phyloP scores from a whole-genome alignment of 2,329 filamentous ascomycete species.

The Ceratocystis lukuohia region DNA sequence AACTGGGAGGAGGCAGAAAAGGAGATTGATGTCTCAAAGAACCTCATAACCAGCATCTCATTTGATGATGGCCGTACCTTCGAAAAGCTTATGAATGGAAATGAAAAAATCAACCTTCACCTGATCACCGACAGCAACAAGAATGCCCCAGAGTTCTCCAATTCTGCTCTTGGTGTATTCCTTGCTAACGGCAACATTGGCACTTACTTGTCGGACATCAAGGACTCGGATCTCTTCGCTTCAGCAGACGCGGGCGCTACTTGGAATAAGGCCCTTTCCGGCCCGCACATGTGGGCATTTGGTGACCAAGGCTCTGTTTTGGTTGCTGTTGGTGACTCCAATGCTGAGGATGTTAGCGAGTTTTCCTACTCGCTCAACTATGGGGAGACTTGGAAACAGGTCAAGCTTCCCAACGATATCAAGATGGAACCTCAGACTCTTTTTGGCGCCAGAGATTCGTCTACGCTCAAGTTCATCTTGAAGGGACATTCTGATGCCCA shows the following conservation, averaged over 20 bases:
- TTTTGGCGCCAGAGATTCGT: constrained; percentile 84
- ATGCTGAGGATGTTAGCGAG: constrained; percentile 44
- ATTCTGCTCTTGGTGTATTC: constrained; percentile 78
- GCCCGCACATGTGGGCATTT: constrained; percentile 91
- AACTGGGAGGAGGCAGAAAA: constrained; percentile 67
- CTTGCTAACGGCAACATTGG: constrained; percentile 93
- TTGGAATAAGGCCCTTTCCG: constrained; percentile 62
- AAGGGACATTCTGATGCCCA: constrained; percentile 46
- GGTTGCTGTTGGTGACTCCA: constrained; percentile 65
- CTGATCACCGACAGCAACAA: constrained; percentile 79
- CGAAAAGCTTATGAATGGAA: constrained; percentile 53
- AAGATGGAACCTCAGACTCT: constrained; percentile 60
- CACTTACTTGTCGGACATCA: constrained; percentile 53
- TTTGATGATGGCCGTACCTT: constrained; percentile 93
- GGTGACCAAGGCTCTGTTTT: constrained; percentile 85
- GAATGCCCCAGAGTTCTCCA: constrained; percentile 78
- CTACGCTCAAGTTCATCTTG: constrained; percentile 79
- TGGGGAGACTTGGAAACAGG: constrained; percentile 66
- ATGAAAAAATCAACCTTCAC: constrained; percentile 68
- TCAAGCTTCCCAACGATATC: constrained; percentile 51
- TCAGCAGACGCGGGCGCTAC: constrained; percentile 82
- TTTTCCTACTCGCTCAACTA: constrained; percentile 75
- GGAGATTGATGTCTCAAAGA: constrained; percentile 41
- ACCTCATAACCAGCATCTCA: constrained; percentile 68
- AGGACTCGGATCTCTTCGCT: constrained; percentile 67